Conservation (phyloP, 2,329 filamentous ascomycete species). For the Fusarium nurragi region DNA sequence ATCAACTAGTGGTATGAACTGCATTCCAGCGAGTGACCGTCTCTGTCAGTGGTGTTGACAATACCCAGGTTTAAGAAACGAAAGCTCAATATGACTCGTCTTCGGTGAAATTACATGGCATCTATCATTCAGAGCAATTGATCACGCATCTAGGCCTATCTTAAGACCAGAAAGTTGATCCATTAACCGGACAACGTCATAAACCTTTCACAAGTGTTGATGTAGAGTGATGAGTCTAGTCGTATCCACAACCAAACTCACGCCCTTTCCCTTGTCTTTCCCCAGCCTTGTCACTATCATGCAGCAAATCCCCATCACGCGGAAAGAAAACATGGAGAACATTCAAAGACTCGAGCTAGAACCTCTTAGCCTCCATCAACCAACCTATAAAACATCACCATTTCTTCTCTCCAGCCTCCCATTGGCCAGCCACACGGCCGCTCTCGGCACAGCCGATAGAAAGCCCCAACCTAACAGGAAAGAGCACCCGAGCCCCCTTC, state of each 20-base stretch:
- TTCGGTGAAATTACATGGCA: too few relatives aligned
- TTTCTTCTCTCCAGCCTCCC: neutral
- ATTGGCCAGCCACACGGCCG: slow-evolving; percentile 10
- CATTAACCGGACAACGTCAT: too few relatives aligned
- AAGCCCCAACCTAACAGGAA: slow-evolving; percentile 12
- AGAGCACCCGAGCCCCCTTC: slow-evolving; percentile 27
- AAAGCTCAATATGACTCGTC: too few relatives aligned
- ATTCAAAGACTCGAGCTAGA: slow-evolving; percentile 3
- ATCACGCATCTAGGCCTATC: too few relatives aligned
- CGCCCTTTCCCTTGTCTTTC: slow-evolving; percentile 17
- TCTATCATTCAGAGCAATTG: too few relatives aligned
- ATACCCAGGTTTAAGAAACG: too few relatives aligned
- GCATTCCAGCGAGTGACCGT: neutral
- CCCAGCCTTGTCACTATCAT: slow-evolving; percentile 1
- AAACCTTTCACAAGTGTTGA: too few relatives aligned
- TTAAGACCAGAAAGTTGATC: too few relatives aligned
- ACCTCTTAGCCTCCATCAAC: neutral
- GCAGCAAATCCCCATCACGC: neutral
- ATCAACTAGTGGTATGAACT: neutral
- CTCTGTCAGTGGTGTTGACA: too few relatives aligned
- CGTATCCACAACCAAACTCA: slow-evolving; percentile 6
- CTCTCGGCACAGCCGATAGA: slow-evolving; percentile 13
- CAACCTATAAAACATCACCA: neutral
- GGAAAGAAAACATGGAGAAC: slow-evolving; percentile 13
- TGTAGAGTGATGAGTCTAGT: neutral